Evolutionary conservation across 208 protist species (phyloP).

Genomic region (Zelonia costaricensis): DNA sequence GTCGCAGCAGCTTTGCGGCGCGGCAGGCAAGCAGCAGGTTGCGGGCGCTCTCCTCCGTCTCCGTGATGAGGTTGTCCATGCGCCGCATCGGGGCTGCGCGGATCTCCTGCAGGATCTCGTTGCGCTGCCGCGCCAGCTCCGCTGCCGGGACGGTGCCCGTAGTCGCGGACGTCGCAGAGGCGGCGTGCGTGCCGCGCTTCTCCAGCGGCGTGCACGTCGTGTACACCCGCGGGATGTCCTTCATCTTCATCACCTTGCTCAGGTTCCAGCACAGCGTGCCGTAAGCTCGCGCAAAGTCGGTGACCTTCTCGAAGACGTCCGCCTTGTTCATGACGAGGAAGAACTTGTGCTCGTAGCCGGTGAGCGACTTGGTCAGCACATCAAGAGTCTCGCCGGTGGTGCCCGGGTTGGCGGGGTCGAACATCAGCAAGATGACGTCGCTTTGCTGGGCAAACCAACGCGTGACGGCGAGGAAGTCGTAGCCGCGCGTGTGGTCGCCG

Average conservation of each 20-base stretch:
- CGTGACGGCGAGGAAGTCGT: slow-evolving; percentile 85
- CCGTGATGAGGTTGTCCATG: slow-evolving; percentile 78
- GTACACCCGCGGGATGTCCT: slow-evolving; percentile 93
- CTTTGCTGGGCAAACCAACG: slow-evolving; percentile 89
- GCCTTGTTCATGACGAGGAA: slow-evolving; percentile 91
- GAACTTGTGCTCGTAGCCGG: slow-evolving; percentile 89
- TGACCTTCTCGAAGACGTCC: slow-evolving; percentile 79
- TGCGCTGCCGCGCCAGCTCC: slow-evolving; percentile 60
- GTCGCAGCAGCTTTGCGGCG: slow-evolving; percentile 47
- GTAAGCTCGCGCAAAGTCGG: slow-evolving; percentile 90
- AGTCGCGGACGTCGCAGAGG: not conserved
- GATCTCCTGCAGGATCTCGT: slow-evolving; percentile 60
- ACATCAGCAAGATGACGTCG: slow-evolving; percentile 92
- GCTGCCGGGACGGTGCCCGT: slow-evolving; percentile 29
- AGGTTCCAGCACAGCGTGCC: slow-evolving; percentile 93
- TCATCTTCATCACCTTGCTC: slow-evolving; percentile 86
- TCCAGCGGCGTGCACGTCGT: slow-evolving; percentile 69
- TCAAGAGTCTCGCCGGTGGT: slow-evolving; percentile 93
- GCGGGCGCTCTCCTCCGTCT: slow-evolving; percentile 61
- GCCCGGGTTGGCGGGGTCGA: slow-evolving; percentile 87
- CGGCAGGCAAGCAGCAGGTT: slow-evolving; percentile 53
- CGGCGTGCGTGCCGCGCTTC: not conserved
- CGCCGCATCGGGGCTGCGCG: slow-evolving; percentile 63
- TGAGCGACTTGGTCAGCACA: slow-evolving; percentile 85
- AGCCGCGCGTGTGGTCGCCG: slow-evolving; percentile 69